These are phyloP conservation scores for Exophiala phaeomuriformis DNA, from an alignment of 2,329 filamentous ascomycete species.

Conservation along the genomic window DNA sequence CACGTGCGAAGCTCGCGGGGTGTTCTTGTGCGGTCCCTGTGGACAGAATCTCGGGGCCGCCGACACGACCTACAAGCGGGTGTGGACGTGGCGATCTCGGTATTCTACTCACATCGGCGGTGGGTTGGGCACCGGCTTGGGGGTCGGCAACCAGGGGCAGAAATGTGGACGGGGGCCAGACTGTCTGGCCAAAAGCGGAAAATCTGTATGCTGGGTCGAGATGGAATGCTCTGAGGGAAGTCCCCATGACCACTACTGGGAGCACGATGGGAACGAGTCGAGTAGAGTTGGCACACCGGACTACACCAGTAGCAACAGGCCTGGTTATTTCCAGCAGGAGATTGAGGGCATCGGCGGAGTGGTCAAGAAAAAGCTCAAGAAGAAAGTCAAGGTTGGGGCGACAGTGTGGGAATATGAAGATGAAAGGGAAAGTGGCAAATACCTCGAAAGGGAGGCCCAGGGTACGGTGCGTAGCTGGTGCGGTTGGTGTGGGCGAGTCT, in stretches of 20 bases:
- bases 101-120: constrained; percentile 71
- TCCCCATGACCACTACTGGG: constrained; percentile 35
- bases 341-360: constrained; percentile 84
- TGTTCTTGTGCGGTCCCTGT: constrained; percentile 84
- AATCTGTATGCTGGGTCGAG: constrained; percentile 59
- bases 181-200: constrained; percentile 69
- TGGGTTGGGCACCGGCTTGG: constrained; percentile 76
- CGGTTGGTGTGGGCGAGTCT: constrained; percentile 77
- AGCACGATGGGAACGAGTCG: constrained; percentile 30
- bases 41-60: constrained; percentile 58
- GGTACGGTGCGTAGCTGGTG: constrained; percentile 75
- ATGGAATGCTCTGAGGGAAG: constrained; percentile 75
- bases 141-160: constrained; percentile 80
- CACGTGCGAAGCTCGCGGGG: constrained; percentile 48
- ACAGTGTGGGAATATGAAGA: constrained; percentile 82
- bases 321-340: constrained; percentile 78
- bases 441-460: constrained; percentile 62
- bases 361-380: constrained; percentile 81
- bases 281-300: constrained; percentile 17
- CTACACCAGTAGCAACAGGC: constrained; percentile 34
- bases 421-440: constrained; percentile 58
- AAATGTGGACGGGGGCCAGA: constrained; percentile 71
- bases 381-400: constrained; percentile 70
- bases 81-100: constrained; percentile 83
- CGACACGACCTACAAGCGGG: constrained; percentile 55